Evolutionary conservation across 345 rosid species (phyloP).

Genomic region (Mallotus nudiflorus): DNA sequence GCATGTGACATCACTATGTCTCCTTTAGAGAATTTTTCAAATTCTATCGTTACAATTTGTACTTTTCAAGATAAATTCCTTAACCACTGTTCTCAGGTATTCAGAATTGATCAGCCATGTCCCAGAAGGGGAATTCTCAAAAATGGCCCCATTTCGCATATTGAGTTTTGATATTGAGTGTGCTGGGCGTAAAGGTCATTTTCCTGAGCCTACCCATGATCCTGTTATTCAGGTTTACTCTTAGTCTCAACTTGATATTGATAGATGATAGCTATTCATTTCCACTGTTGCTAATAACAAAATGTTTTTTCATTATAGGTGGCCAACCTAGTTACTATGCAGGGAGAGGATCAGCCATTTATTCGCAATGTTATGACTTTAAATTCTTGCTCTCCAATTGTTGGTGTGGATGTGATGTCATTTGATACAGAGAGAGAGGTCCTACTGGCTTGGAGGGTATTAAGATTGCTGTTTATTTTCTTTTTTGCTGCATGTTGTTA

Average conservation of each 20-base stretch:
- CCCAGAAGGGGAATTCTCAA: conserved; percentile 90
- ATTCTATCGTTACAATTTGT: conserved; percentile 6
- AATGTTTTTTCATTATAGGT: conserved; percentile 50
- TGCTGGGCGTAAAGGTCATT: conserved; percentile 99
- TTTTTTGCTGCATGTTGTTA: not conserved
- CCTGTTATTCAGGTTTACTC: conserved; percentile 88
- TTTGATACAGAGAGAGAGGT: conserved; percentile 89
- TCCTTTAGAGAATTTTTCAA: conserved; percentile 10
- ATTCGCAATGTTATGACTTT: conserved; percentile 95
- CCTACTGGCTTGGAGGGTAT: conserved; percentile 97
- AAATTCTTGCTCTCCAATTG: conserved; percentile 86
- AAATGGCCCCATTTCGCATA: conserved; percentile 98
- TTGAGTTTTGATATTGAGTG: conserved; percentile 98
- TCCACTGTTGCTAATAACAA: conserved; percentile 23
- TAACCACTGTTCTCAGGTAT: conserved; percentile 48
- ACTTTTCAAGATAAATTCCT: conserved; percentile 27
- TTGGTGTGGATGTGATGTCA: conserved; percentile 94
- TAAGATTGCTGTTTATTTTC: conserved; percentile 16
- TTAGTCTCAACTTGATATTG: conserved; percentile 9
- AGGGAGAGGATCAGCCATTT: conserved; percentile 88
- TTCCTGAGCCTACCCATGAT: conserved; percentile 97
- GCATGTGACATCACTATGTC: conserved; percentile 1
- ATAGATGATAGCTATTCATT: conserved; percentile 8
- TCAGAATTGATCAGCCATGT: conserved; percentile 81
- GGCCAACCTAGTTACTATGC: conserved; percentile 90